Evolutionary conservation across 2,329 filamentous ascomycete species (phyloP), one percentile per base, ranked within the genome.

Genomic region (Hypomyces perniciosus): DNA sequence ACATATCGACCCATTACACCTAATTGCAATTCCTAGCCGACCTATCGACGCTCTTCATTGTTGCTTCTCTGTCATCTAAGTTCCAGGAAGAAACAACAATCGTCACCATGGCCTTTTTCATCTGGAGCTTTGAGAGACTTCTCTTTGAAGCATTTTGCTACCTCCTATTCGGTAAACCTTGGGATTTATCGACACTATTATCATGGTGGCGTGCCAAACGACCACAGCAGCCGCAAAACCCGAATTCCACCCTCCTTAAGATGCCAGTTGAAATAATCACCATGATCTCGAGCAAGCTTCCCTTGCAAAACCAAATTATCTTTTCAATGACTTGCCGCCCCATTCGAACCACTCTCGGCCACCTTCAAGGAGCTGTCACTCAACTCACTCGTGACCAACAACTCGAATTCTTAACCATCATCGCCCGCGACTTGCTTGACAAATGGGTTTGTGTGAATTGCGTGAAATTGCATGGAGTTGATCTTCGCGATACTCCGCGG

Each of bases 361-460:
- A 20, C 20, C 20, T 20, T 20, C 20, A 20, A 20, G 20, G 20
- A 20, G 20, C 20, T 20, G 20, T n/a, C 3, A 30, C n/a, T 20
- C 37, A 30, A 4, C 13, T 52, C 28, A n/a, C 26, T 27, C 48
- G 30, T 4, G 9, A 46, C 5, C 30, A 52, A 20, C n/a, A 26
- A 7, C 13, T 47, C 26, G 44, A 50, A 1, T 51, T 48, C 28
- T 51, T 57, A 12, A 28, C 48, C 43, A 27, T 45, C 35, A 46
- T 48, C 5, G 46, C 48, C 4, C 51, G 46, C 13, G 46, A 54
- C 9, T 49, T 46, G 51, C 53, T 40, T 9, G 8, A 50, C 20
- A 39, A 43, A 9, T 57, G 53, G 55, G 55, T 54, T 6, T 57
- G 55, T 37, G 48, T 50, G 2, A 4, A 35, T 3, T 57, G 55